Conservation (phyloP, 1,284 basidiomycete species). For the Neolentinus lepideus region DNA sequence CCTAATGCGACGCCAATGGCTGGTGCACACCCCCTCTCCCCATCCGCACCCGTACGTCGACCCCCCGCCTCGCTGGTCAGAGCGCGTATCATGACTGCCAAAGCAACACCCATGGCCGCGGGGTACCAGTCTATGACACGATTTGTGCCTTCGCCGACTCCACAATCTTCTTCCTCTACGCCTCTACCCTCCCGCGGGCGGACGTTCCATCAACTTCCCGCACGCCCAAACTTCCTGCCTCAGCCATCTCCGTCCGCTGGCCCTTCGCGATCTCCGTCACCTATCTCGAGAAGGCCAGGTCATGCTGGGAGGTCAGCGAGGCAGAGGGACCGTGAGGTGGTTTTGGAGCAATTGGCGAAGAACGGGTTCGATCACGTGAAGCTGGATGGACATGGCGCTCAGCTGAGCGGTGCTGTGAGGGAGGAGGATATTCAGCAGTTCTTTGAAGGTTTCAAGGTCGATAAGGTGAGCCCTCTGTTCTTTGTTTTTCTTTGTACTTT, state of each 20-base stretch:
- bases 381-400: constrained; percentile 41
- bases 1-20: background rate
- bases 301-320: constrained; percentile 23
- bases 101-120: background rate
- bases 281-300: constrained; percentile 30
- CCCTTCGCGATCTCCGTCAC: constrained; percentile 40
- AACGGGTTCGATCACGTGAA: constrained; percentile 62
- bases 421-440: constrained; percentile 58
- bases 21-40: background rate
- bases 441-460: constrained; percentile 57
- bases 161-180: constrained; percentile 2
- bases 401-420: constrained; percentile 40
- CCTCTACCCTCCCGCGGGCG: constrained; percentile 7
- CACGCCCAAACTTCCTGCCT: constrained; percentile 8
- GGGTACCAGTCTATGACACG: background rate
- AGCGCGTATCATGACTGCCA: constrained; percentile 6
- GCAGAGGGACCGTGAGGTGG: constrained; percentile 33
- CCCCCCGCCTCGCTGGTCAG: constrained; percentile 18
- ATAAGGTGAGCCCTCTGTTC: constrained; percentile 41
- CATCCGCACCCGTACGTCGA: constrained; percentile 13
- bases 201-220: background rate
- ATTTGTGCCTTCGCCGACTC: background rate
- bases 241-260: constrained; percentile 13
- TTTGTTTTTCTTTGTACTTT: background rate
- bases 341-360: constrained; percentile 47